These are phyloP conservation scores for Alternaria dauci DNA, from an alignment of 2,329 filamentous ascomycete species.

Conservation along the genomic window DNA sequence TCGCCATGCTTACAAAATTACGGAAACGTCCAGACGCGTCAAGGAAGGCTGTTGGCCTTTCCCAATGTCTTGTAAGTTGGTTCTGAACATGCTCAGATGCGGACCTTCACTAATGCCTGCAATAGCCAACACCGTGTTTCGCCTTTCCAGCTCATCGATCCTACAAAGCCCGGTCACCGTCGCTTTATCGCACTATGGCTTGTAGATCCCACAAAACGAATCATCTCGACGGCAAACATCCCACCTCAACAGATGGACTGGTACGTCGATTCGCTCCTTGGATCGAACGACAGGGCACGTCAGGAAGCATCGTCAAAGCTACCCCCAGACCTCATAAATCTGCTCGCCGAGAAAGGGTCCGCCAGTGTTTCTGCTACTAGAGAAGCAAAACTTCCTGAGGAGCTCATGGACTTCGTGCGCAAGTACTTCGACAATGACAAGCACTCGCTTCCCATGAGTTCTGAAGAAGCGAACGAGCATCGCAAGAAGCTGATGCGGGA, in stretches of 20 bases:
- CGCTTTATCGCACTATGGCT: slow-evolving; percentile 67
- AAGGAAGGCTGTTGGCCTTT: slow-evolving; percentile 64
- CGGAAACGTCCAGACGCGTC: slow-evolving; percentile 54
- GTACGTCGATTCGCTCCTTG: slow-evolving; percentile 43
- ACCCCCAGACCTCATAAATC: slow-evolving; percentile 23
- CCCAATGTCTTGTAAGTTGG: slow-evolving; percentile 54
- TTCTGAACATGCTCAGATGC: background rate
- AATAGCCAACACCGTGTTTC: slow-evolving; percentile 34
- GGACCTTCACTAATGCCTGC: background rate
- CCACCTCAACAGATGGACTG: slow-evolving; percentile 61
- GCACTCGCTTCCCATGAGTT: slow-evolving; percentile 22
- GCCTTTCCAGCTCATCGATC: slow-evolving; percentile 60
- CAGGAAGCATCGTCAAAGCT: slow-evolving; percentile 17
- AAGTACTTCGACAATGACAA: slow-evolving; percentile 11
- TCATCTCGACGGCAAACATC: slow-evolving; percentile 62
- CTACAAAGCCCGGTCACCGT: slow-evolving; percentile 62
- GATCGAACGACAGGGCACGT: background rate
- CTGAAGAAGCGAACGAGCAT: slow-evolving; percentile 21
- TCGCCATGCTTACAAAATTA: slow-evolving; percentile 52
- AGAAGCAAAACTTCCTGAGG: slow-evolving; percentile 18
- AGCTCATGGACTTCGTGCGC: slow-evolving; percentile 27
- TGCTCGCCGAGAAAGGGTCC: slow-evolving; percentile 19
- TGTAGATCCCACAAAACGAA: slow-evolving; percentile 62
- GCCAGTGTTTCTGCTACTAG: background rate
- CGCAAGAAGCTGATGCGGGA: slow-evolving; percentile 21